Percentiles rank a stretch among this genome's conserved stretches.
These are phyloP conservation scores for Setaria viridis DNA, from an alignment of 202 grass and related monocot species.

Conservation along the genomic window DNA sequence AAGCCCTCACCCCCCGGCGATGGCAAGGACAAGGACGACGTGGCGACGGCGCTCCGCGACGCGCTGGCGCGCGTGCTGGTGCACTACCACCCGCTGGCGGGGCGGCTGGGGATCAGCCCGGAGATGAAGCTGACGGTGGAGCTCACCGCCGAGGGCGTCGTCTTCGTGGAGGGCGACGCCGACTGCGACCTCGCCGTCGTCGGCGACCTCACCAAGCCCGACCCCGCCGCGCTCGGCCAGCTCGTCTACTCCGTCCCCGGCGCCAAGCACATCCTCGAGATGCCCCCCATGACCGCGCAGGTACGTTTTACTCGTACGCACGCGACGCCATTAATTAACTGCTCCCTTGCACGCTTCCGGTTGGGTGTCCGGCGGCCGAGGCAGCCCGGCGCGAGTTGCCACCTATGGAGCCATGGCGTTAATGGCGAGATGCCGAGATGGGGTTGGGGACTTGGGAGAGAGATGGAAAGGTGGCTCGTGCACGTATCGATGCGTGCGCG, in stretches of 20 bases:
- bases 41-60: conserved; percentile 50
- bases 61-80: conserved; percentile 78
- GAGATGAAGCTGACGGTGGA: conserved; percentile 89
- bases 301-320: conserved; percentile 28
- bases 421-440: background rate
- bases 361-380: background rate
- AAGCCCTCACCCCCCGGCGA: background rate
- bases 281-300: conserved; percentile 88
- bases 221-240: conserved; percentile 74
- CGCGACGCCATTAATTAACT: background rate
- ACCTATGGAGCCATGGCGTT: conserved; percentile 2
- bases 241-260: conserved; percentile 78
- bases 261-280: conserved; percentile 89
- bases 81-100: conserved; percentile 82
- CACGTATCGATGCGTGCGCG: background rate
- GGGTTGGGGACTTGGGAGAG: too few relatives aligned
- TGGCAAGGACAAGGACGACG: background rate
- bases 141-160: conserved; percentile 65
- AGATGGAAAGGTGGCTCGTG: background rate
- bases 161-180: conserved; percentile 88
- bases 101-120: conserved; percentile 68
- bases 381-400: background rate
- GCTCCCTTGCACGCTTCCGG: background rate
- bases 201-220: conserved; percentile 69
- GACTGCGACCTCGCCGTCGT: conserved; percentile 60